Conservation (phyloP, 2,329 filamentous ascomycete species). For the Fusarium acutatum region DNA sequence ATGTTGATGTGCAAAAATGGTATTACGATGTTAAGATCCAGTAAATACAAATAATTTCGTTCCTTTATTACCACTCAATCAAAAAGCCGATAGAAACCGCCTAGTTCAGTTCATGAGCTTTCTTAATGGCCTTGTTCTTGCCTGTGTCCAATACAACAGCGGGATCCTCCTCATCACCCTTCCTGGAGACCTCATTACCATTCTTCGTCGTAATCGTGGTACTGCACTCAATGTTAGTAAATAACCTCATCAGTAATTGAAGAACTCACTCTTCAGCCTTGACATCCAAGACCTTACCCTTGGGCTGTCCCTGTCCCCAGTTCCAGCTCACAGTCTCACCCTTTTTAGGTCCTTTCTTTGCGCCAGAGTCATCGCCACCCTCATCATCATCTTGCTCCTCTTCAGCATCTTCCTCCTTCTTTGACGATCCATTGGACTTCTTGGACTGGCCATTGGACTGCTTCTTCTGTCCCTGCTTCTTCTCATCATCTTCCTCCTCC, state of each 20-base stretch:
- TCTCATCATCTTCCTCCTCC: conserved; percentile 11
- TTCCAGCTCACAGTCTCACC: conserved; percentile 58
- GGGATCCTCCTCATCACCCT: conserved; percentile 52
- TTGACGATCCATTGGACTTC: conserved; percentile 5
- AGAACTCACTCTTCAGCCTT: conserved; percentile 51
- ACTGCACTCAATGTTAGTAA: background rate
- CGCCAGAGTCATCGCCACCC: conserved; percentile 6
- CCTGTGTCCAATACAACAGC: conserved; percentile 54
- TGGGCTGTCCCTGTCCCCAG: conserved; percentile 54
- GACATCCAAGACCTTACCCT: conserved; percentile 56
- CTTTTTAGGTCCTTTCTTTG: conserved; percentile 47
- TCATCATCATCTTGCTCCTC: background rate
- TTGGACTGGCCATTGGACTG: conserved; percentile 15
- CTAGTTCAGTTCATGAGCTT: conserved; percentile 50
- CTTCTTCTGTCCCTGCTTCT: conserved; percentile 7
- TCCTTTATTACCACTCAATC: background rate
- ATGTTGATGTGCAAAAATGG: background rate
- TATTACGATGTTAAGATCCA: background rate
- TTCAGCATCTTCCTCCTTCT: conserved; percentile 8
- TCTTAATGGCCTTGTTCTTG: conserved; percentile 54
- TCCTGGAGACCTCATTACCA: conserved; percentile 52
- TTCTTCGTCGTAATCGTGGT: conserved; percentile 50
- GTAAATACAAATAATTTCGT: background rate
- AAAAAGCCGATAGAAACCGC: background rate
- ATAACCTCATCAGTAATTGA: too few species aligned